Evolutionary conservation across 2,329 filamentous ascomycete genomes (phyloP), one percentile per base, ranked within the genome.

Genomic region (Calonectria pauciramosa): DNA sequence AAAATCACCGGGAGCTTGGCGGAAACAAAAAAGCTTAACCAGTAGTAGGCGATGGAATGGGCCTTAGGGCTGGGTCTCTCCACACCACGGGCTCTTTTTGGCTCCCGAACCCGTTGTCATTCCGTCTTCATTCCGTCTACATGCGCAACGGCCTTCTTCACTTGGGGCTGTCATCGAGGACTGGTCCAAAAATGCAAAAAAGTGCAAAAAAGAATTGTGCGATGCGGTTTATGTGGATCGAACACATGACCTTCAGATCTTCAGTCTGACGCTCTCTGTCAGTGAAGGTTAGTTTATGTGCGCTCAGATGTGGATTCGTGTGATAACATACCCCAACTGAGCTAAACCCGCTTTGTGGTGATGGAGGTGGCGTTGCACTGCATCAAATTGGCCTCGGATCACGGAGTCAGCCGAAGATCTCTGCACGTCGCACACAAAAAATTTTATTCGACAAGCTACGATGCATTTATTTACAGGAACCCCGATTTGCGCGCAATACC

Each of bases 171-270:
- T 23, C 4, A 6, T n/a, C 20, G 9, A 20, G 41, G 7, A 6
- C 1, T 2, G 3, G 10, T 1, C 2, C 2, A 23, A 34, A 56
- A 56, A 14, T 2, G 34, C 34, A 63, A 63, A 63, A 34, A 56
- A 56, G 7, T 2, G 34, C 34, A 63, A 63, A 63, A 63, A 63
- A 28, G 20, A 18, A 38, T 41, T 23, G n/a, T 28, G 1, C 7
- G 56, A 63, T 41, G 34, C 56, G 56, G 56, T 63, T 63, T 63
- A 8, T 63, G 56, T 63, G 56, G 56, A 63, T 63, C 56, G 56
- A 63, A 63, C 56, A 63, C 56, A 63, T 8, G 56, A 63, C 56
- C 56, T 63, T 63, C 56, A 63, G 56, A 63, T 63, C 56, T 60
- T 60, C 56, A 60, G 56, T 60, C 56, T 60, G 56, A 60, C 56